These are phyloP conservation scores for Sonneratia alba DNA, from an alignment of 345 rosid genomes.

Conservation along the genomic window DNA sequence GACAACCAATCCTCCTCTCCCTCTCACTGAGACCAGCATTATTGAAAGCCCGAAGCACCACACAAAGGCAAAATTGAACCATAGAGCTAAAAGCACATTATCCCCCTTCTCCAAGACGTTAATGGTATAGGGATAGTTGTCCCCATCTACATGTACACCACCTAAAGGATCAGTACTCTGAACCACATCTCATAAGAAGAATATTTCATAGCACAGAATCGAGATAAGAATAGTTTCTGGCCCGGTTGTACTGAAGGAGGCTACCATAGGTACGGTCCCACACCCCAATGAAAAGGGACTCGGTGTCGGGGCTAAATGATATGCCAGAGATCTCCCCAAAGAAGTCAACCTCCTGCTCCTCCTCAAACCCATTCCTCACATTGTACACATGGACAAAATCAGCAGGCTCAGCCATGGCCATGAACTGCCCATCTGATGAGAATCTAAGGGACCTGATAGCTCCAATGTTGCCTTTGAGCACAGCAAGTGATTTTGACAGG, in stretches of 20 bases:
- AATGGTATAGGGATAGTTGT: conserved; percentile 4
- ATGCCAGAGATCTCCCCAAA: conserved; percentile 81
- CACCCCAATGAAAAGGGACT: conserved; percentile 66
- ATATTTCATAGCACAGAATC: conserved; percentile 41
- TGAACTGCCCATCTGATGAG: conserved; percentile 49
- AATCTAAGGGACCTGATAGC: conserved; percentile 62
- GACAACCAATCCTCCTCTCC: neutral
- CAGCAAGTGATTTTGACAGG: conserved; percentile 45
- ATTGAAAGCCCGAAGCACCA: conserved; percentile 5
- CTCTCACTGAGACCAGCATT: neutral
- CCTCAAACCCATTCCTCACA: conserved; percentile 40
- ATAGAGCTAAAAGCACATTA: conserved; percentile 1
- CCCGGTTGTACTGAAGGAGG: conserved; percentile 66
- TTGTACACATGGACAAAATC: conserved; percentile 75
- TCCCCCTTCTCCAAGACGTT: conserved; percentile 10
- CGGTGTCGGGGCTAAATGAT: conserved; percentile 71
- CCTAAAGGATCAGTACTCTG: neutral
- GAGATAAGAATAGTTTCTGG: conserved; percentile 55
- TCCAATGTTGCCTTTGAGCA: conserved; percentile 63
- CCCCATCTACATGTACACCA: conserved; percentile 14
- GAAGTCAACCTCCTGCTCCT: conserved; percentile 76
- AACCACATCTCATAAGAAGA: neutral
- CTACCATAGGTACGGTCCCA: conserved; percentile 86
- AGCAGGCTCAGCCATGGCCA: conserved; percentile 82
- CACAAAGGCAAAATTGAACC: conserved; percentile 8